Conservation (phyloP, 2,329 filamentous ascomycete species). For the Drechslerella dactyloides region DNA sequence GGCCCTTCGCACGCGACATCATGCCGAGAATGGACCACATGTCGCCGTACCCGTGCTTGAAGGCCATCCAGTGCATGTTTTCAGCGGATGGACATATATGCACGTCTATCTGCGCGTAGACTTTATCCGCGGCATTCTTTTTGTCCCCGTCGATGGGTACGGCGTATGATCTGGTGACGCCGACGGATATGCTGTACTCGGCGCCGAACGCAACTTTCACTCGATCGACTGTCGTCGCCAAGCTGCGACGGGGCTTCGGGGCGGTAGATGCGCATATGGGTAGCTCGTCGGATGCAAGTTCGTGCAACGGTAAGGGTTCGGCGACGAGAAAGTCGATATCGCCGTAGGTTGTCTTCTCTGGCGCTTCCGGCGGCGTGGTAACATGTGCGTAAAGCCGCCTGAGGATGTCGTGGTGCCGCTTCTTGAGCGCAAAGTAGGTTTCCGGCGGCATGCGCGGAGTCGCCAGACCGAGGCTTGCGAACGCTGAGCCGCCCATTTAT, state of each 20-base stretch:
- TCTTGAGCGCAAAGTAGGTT: conserved; percentile 65
- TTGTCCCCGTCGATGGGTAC: conserved; percentile 60
- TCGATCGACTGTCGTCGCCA: conserved; percentile 4
- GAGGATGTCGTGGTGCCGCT: conserved; percentile 61
- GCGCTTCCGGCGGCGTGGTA: conserved; percentile 70
- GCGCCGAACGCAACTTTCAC: conserved; percentile 27
- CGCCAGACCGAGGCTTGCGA: conserved; percentile 62
- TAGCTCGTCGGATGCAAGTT: too few relatives aligned
- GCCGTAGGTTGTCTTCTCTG: conserved; percentile 71
- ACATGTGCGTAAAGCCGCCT: conserved; percentile 64
- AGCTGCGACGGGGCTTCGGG: neutral
- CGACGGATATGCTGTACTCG: conserved; percentile 13
- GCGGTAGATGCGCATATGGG: neutral
- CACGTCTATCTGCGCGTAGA: conserved; percentile 73
- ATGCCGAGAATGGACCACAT: conserved; percentile 70
- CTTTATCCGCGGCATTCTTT: neutral
- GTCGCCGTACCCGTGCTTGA: conserved; percentile 76
- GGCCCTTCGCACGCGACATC: conserved; percentile 69
- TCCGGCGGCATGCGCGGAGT: conserved; percentile 71
- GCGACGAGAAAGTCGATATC: conserved; percentile 75
- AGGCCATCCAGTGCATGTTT: conserved; percentile 68
- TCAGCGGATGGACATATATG: conserved; percentile 62
- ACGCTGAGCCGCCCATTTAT: conserved; percentile 71
- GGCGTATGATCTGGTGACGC: conserved; percentile 60
- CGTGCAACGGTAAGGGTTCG: conserved; percentile 52